Evolutionary conservation across 2,329 filamentous ascomycete genomes (phyloP), one percentile per base, ranked within the genome.

Genomic region (Xylaria sp.): DNA sequence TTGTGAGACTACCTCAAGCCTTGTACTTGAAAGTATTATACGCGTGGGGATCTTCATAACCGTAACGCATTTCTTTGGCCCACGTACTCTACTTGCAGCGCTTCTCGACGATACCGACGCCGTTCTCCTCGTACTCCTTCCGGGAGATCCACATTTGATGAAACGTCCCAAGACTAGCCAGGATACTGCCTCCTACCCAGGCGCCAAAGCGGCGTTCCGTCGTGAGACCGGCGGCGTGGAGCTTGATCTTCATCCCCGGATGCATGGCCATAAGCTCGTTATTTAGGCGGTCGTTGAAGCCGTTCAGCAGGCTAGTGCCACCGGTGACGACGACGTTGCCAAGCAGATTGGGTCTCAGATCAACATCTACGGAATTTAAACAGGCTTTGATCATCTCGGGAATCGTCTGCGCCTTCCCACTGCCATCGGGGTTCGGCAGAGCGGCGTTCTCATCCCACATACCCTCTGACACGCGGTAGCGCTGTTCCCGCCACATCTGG

Each of bases 101-200:
- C 88, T 97, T 98, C 86, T 98, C 95, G 54, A 98, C 93, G 75
- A 98, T 94, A 72, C 89, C 89, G 6, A 90, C 85, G 1, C 96
- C 96, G 80, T 97, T 94, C 85, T 99, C 97, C 73, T 98, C 94
- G 77, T 98, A 98, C 84, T 99, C 96, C 85, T 97, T 97, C 81
- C 90, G 93, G 28, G 92, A 95, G 76, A 99, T 97, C 96, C 96
- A 99, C 92, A 99, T 95, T 85, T 99, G 96, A 84, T 99, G 96
- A 83, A 99, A 99, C 15, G 94, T 97, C 10, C 97, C 97, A 82
- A 99, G 82, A 81, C 94, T 98, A 7, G 93, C 94, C 74, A 99
- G 84, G 75, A 99, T 98, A 82, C 94, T 98, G 55, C 96, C 96
- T 56, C 97, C 96, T 74, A 99, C 94, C 95, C 96, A 99, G 59